Evolutionary conservation across 2,329 filamentous ascomycete genomes (phyloP).

Genomic region (Myriosclerotinia scirpicola): DNA sequence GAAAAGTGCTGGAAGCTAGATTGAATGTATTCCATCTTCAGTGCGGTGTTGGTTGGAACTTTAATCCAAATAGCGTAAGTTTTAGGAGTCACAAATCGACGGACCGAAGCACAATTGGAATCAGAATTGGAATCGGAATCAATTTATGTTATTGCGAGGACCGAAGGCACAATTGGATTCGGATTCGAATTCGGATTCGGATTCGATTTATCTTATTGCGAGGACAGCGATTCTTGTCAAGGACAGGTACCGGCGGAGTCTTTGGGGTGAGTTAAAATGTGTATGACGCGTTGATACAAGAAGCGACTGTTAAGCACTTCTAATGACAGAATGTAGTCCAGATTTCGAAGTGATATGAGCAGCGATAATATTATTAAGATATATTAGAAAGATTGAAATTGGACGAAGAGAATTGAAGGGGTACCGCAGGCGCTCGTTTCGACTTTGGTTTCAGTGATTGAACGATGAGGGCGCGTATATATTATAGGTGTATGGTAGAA

Average conservation of each 20-base stretch:
- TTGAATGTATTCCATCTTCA: conserved; percentile 37
- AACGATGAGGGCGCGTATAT: conserved; percentile 25
- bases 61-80: background rate
- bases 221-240: background rate
- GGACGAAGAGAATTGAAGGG: conserved; percentile 15
- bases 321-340: conserved; percentile 24
- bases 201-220: no score
- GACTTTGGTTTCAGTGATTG: conserved; percentile 18
- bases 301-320: conserved; percentile 15
- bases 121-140: background rate
- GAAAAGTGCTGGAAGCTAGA: conserved; percentile 24
- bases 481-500: conserved; percentile 23
- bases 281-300: background rate
- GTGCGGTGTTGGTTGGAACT: conserved; percentile 6
- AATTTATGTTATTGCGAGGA: background rate
- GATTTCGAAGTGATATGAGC: background rate
- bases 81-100: background rate
- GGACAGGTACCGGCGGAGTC: background rate
- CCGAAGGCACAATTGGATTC: no score
- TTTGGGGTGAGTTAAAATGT: conserved; percentile 5
- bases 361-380: conserved; percentile 15
- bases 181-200: no score
- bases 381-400: conserved; percentile 9
- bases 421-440: conserved; percentile 23
- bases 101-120: background rate